Conservation (phyloP, 1,284 basidiomycete genomes). For the Mycena citricolor region DNA sequence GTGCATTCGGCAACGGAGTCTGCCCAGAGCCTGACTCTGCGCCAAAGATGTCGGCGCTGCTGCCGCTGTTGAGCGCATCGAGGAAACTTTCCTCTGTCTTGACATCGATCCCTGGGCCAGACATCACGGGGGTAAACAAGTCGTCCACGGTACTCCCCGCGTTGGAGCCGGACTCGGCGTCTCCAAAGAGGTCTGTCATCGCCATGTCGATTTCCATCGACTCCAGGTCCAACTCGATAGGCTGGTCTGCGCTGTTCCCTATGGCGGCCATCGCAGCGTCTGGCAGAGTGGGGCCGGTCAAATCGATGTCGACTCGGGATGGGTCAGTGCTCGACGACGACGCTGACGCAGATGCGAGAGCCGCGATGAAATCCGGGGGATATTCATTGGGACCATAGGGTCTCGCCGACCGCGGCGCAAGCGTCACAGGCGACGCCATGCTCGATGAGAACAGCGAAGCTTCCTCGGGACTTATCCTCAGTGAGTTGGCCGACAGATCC, state of each 20-base stretch:
- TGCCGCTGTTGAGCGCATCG: conserved; percentile 22
- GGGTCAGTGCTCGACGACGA: conserved; percentile 26
- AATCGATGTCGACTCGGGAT: conserved; percentile 39
- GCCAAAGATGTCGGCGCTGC: conserved; percentile 31
- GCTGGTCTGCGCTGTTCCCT: conserved; percentile 72
- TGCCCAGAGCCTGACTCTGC: conserved; percentile 36
- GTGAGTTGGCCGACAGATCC: conserved; percentile 65
- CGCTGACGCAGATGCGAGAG: conserved; percentile 45
- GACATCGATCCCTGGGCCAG: conserved; percentile 24
- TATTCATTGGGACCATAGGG: conserved; percentile 49
- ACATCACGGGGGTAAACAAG: conserved; percentile 46
- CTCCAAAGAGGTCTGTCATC: conserved; percentile 56
- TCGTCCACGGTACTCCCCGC: conserved; percentile 35
- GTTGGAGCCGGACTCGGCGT: conserved; percentile 35
- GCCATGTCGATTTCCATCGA: conserved; percentile 61
- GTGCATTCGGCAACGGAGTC: conserved; percentile 25
- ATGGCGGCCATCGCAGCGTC: conserved; percentile 35
- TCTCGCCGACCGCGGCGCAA: conserved; percentile 74
- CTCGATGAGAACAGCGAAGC: conserved; percentile 54
- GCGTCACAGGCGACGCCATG: conserved; percentile 71
- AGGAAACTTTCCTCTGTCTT: conserved; percentile 27
- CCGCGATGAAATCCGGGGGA: conserved; percentile 61
- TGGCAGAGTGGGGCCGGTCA: conserved; percentile 39
- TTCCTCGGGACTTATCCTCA: conserved; percentile 63
- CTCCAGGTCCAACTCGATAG: conserved; percentile 76